Conservation (phyloP, 441 rosid species). For the Erodium trifolium region DNA sequence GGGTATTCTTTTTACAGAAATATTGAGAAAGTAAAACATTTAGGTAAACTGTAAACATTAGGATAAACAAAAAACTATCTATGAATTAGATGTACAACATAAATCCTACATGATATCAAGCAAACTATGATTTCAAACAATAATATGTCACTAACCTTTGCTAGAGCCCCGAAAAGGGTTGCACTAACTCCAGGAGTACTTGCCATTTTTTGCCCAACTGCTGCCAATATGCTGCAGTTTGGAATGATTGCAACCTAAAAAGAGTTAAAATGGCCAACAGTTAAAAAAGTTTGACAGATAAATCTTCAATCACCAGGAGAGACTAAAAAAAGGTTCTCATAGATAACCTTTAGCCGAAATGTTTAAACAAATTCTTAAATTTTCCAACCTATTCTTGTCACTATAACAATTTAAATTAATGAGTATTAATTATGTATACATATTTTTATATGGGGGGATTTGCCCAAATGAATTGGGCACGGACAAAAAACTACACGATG, state of each 20-base stretch:
- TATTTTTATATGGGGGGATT: too few species aligned
- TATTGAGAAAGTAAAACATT: not conserved
- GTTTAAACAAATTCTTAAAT: not conserved
- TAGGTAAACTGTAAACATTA: not conserved
- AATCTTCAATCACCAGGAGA: too few species aligned
- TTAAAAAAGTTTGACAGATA: too few species aligned
- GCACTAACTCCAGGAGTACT: constrained; percentile 95
- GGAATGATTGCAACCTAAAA: constrained; percentile 63
- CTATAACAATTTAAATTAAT: too few species aligned
- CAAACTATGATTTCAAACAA: constrained; percentile 2
- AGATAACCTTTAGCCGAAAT: too few species aligned
- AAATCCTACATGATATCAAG: not conserved
- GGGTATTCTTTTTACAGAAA: not conserved
- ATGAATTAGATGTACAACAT: not conserved
- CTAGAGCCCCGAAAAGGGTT: constrained; percentile 81
- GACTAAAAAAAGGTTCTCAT: too few species aligned
- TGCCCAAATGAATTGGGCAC: too few species aligned
- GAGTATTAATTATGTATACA: too few species aligned
- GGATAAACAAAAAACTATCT: not conserved
- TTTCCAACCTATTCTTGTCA: not conserved
- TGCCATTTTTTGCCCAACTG: constrained; percentile 97
- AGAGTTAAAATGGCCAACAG: not conserved
- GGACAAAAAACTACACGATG: too few species aligned
- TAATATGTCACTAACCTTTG: constrained; percentile 47
- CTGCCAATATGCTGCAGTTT: constrained; percentile 83